phyloP scores from a whole-genome alignment of 805 yeast species.

The Candida pseudoglaebosa region DNA sequence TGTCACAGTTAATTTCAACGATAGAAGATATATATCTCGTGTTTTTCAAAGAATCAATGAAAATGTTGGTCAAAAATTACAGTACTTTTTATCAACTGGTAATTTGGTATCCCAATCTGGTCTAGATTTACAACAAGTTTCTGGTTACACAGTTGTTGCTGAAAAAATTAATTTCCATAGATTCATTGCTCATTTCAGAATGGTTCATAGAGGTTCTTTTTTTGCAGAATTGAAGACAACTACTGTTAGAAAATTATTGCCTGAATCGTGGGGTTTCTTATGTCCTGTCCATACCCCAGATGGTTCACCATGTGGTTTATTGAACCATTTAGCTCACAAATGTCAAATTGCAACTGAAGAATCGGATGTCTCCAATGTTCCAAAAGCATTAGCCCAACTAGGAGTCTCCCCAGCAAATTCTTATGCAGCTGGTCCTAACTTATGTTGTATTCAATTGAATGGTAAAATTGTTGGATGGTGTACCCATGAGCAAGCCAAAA shows the following conservation, averaged over 20 bases:
- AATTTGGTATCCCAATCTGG: constrained; percentile 96
- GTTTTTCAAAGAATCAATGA: constrained; percentile 79
- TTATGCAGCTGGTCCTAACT: constrained; percentile 80
- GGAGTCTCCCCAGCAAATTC: constrained; percentile 83
- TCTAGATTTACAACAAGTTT: constrained; percentile 93
- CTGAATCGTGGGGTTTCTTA: constrained; percentile 98
- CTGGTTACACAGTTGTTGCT: constrained; percentile 98
- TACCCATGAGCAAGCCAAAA: constrained; percentile 79
- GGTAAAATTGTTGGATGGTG: constrained; percentile 95
- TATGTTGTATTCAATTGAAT: constrained; percentile 89
- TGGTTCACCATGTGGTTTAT: constrained; percentile 98
- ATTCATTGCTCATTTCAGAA: constrained; percentile 96
- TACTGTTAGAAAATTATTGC: constrained; percentile 90
- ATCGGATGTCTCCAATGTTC: constrained; percentile 69
- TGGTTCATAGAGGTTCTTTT: constrained; percentile 99
- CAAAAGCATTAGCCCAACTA: constrained; percentile 58
- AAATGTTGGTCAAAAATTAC: constrained; percentile 91
- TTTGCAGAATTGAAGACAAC: constrained; percentile 97
- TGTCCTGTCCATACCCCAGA: constrained; percentile 99
- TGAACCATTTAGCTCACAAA: constrained; percentile 94
- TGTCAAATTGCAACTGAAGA: constrained; percentile 80
- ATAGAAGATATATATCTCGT: constrained; percentile 76
- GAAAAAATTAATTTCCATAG: constrained; percentile 97
- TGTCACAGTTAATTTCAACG: constrained; percentile 74
- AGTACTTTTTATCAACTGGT: constrained; percentile 94